These are phyloP conservation scores for Elaphomyces granulatus DNA, from an alignment of 495 filamentous ascomycete species.

Conservation along the genomic window DNA sequence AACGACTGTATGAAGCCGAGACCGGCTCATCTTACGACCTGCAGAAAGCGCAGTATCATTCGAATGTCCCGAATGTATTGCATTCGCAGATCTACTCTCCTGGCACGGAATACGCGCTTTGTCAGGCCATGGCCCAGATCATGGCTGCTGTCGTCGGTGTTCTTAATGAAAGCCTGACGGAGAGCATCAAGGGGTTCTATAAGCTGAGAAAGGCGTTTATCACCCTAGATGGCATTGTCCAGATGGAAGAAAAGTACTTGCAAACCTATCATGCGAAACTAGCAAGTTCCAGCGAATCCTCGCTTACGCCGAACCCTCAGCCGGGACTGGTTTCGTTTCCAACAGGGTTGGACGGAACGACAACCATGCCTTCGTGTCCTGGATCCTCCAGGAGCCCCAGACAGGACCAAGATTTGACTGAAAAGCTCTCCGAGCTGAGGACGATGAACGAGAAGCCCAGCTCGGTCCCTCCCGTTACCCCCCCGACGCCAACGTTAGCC, in stretches of 20 bases:
- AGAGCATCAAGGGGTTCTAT: conserved; percentile 84
- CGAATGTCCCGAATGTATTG: conserved; percentile 32
- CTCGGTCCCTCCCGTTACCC: conserved; percentile 7
- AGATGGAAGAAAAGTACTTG: conserved; percentile 46
- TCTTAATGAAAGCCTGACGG: conserved; percentile 83
- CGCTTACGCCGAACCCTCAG: neutral
- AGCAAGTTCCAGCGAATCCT: neutral
- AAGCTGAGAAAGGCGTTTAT: conserved; percentile 82
- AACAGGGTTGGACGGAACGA: neutral
- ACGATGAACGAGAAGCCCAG: conserved; percentile 9
- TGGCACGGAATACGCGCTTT: conserved; percentile 73
- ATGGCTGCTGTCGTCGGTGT: conserved; percentile 84
- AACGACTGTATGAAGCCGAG: conserved; percentile 65
- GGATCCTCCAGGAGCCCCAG: neutral
- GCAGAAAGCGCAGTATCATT: conserved; percentile 46
- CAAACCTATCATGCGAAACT: conserved; percentile 7
- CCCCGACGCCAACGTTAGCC: conserved; percentile 14
- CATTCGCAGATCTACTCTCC: conserved; percentile 57
- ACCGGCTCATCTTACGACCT: conserved; percentile 61
- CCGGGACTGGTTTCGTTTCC: neutral
- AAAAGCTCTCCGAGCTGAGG: conserved; percentile 21
- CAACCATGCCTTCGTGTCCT: neutral
- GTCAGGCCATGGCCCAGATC: conserved; percentile 65
- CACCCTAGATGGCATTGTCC: conserved; percentile 61
- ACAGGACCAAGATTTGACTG: conserved; percentile 11